Percentiles rank a stretch among this genome's conserved stretches.
These are phyloP conservation scores for Barnettozyma pratensis DNA, from an alignment of 805 yeast species.

Conservation along the genomic window DNA sequence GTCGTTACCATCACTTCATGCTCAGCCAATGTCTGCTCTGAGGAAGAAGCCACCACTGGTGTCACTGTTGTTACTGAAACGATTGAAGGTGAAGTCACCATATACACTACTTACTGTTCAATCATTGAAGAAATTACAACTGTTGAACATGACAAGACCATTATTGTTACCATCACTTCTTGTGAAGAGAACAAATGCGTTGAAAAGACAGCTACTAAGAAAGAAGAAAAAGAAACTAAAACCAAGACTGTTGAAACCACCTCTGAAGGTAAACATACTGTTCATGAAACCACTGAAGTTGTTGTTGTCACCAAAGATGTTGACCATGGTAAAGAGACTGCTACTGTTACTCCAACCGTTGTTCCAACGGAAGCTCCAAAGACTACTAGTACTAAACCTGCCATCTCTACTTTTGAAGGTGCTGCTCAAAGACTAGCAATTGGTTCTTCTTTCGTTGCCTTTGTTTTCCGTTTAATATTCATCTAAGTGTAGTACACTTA, in stretches of 20 bases:
- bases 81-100: background rate
- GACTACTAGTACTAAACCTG: background rate
- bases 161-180: background rate
- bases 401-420: slow-evolving; percentile 1
- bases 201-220: background rate
- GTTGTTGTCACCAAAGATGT: background rate
- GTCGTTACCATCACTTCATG: slow-evolving; percentile 2
- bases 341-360: background rate
- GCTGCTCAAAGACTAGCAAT: background rate
- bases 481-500: too few relatives aligned
- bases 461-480: background rate
- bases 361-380: background rate
- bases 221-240: background rate
- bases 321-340: background rate
- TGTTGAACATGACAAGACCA: background rate
- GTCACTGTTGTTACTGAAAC: slow-evolving; percentile 1
- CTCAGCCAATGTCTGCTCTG: background rate
- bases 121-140: background rate
- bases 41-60: background rate
- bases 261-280: background rate
- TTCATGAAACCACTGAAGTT: background rate
- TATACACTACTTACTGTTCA: slow-evolving; percentile 3
- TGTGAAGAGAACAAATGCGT: background rate
- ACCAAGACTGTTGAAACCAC: background rate
- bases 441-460: background rate